Percentiles rank a stretch among this genome's conserved stretches.
phyloP scores from a whole-genome alignment of 2,329 filamentous ascomycete genomes.

The Mycosphaerella arachidis region DNA sequence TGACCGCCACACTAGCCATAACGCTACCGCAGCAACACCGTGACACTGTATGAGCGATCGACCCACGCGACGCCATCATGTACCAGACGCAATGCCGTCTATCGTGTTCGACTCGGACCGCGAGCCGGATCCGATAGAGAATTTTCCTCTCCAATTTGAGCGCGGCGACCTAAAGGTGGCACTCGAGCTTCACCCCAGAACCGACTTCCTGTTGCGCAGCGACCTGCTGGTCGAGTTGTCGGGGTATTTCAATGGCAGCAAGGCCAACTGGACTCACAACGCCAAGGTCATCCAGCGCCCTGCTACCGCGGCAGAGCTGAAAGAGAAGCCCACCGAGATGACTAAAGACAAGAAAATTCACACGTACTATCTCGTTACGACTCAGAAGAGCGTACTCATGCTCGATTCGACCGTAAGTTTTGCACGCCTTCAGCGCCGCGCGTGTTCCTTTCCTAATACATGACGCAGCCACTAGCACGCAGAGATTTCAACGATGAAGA shows the following conservation, averaged over 20 bases:
- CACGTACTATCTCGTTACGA: background rate
- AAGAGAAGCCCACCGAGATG: conserved; percentile 3
- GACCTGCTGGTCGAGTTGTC: background rate
- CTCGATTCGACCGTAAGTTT: no score
- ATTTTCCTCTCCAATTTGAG: background rate
- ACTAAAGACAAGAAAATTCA: background rate
- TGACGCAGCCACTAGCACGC: no score
- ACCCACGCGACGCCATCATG: background rate
- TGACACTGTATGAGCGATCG: no score
- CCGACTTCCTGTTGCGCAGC: background rate
- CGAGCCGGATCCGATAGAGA: background rate
- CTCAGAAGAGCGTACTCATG: no score
- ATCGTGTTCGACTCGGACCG: background rate
- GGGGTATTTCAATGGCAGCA: background rate
- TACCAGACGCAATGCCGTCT: background rate
- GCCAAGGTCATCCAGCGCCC: background rate
- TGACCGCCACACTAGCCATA: no score
- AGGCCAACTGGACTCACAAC: background rate
- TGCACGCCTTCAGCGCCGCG: no score
- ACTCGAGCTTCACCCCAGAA: background rate
- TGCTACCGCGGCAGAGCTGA: background rate
- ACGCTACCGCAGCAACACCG: no score
- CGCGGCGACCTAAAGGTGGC: background rate
- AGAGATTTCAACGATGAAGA: no score
- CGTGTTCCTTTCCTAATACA: no score